Evolutionary conservation across 306 rosid species (phyloP).

Genomic region (Abrus pulchellus): DNA sequence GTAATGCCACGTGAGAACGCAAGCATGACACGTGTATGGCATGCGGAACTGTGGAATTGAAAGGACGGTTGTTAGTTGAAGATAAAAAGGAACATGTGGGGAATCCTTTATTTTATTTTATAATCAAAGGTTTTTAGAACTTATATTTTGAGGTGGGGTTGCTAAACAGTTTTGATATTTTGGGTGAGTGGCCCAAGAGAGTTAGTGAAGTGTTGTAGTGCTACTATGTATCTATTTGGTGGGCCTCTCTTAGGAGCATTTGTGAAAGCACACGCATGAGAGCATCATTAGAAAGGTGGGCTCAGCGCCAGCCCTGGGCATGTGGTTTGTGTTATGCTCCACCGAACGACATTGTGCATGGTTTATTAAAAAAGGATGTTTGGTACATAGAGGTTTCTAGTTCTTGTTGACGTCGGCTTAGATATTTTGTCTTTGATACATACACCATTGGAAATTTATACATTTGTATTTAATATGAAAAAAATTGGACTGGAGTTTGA

Average conservation of each 20-base stretch:
- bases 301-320: background rate
- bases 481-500: too few relatives aligned
- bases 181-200: background rate
- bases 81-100: background rate
- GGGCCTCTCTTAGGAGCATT: background rate
- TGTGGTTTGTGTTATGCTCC: background rate
- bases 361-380: background rate
- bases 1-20: background rate
- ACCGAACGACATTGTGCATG: background rate
- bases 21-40: conserved; percentile 3
- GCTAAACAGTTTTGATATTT: background rate
- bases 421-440: background rate
- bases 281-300: background rate
- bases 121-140: background rate
- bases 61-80: conserved; percentile 16
- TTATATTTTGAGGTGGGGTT: background rate
- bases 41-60: background rate
- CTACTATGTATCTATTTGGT: background rate
- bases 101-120: background rate
- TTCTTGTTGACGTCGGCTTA: background rate
- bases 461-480: too few relatives aligned
- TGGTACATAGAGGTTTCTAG: background rate
- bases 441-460: too few relatives aligned
- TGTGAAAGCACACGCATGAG: background rate
- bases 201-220: too few relatives aligned